Evolutionary conservation across 2,329 filamentous ascomycete genomes (phyloP).

Genomic region (Fusarium compactum): DNA sequence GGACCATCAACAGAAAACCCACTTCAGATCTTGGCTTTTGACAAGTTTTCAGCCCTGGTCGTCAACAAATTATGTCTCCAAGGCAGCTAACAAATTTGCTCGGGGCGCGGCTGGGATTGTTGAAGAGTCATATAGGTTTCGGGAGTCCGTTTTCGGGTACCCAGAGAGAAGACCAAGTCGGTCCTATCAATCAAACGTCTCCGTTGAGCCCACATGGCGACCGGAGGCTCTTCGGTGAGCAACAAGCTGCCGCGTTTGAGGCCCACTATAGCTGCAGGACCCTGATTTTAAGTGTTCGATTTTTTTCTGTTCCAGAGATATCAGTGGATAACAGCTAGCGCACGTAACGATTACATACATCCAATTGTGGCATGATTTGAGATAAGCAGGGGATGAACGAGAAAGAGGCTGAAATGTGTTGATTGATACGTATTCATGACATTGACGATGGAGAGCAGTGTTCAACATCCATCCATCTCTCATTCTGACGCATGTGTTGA

Average conservation of each 20-base stretch:
- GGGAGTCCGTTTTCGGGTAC: constrained; percentile 22
- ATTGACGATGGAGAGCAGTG: constrained; percentile 1
- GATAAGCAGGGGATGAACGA: constrained; percentile 20
- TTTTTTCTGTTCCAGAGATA: constrained; percentile 23
- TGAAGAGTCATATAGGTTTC: constrained; percentile 40
- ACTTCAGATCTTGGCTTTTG: constrained; percentile 23
- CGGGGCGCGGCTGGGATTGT: constrained; percentile 23
- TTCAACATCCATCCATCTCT: not conserved
- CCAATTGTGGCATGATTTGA: constrained; percentile 33
- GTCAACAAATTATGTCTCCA: constrained; percentile 5
- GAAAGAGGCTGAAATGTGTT: constrained; percentile 18
- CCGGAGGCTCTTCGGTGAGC: constrained; percentile 48
- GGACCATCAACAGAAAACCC: constrained; percentile 23
- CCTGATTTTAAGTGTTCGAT: constrained; percentile 36
- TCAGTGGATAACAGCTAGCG: constrained; percentile 36
- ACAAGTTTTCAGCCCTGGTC: constrained; percentile 25
- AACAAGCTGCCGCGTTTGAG: constrained; percentile 27
- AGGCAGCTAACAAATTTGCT: constrained; percentile 28
- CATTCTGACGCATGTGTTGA: not conserved
- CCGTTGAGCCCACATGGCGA: constrained; percentile 43
- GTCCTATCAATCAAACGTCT: constrained; percentile 38
- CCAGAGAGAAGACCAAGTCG: constrained; percentile 32
- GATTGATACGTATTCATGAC: constrained; percentile 1
- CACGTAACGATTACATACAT: constrained; percentile 43
- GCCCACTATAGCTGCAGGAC: constrained; percentile 39